Evolutionary conservation across 768 basidiomycete genomes (phyloP).

Genomic region (Kwoniella mangroviensis): DNA sequence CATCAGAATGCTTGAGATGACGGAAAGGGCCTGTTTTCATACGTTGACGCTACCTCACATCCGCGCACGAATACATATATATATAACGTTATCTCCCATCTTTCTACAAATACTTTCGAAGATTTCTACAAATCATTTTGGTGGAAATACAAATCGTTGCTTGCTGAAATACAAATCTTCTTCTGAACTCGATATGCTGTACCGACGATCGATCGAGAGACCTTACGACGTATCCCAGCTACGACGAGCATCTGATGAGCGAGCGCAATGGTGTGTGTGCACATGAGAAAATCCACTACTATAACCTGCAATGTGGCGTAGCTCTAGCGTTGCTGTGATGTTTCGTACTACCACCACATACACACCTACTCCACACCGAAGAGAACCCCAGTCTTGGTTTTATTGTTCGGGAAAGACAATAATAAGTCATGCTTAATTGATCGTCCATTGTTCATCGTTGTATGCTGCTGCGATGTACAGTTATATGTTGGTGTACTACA

Average conservation of each 20-base stretch:
- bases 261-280: no score
- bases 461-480: background rate
- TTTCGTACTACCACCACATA: background rate
- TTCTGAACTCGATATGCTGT: background rate
- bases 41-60: background rate
- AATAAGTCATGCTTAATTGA: background rate
- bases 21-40: background rate
- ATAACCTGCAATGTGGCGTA: background rate
- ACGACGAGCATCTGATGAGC: no score
- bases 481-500: background rate
- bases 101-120: background rate
- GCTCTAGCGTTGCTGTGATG: background rate
- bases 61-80: background rate
- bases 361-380: background rate
- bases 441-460: no score
- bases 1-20: background rate
- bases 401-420: background rate
- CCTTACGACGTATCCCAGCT: no score
- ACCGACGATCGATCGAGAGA: background rate
- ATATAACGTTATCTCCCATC: background rate
- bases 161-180: conserved; percentile 3
- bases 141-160: conserved; percentile 2
- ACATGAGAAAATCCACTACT: no score
- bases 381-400: conserved; percentile 12
- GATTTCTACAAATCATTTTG: background rate